phyloP scores from a whole-genome alignment of 169 alveolate genomes.

The Besnoitia besnoiti region DNA sequence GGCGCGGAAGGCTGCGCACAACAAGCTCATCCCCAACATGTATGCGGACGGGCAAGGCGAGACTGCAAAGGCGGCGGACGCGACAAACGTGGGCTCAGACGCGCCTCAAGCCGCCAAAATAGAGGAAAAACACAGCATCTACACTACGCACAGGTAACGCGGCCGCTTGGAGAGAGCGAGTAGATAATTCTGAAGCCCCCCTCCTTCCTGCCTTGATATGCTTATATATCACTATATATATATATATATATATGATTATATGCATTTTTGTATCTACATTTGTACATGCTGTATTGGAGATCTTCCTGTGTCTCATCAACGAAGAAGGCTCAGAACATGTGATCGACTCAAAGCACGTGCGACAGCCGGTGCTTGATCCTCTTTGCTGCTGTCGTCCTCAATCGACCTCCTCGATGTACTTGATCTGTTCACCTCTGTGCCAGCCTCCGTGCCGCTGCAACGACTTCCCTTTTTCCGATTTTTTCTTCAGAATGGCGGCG shows the following conservation, averaged over 20 bases:
- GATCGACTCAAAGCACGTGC: too few relatives aligned
- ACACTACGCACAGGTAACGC: not conserved
- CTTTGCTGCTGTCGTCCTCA: too few relatives aligned
- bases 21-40: not conserved
- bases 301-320: too few relatives aligned
- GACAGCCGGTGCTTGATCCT: too few relatives aligned
- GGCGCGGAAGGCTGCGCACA: slow-evolving; percentile 18
- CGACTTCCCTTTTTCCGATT: not conserved
- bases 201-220: not conserved
- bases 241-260: too few relatives aligned
- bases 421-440: too few relatives aligned
- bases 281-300: not conserved
- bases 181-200: too few relatives aligned
- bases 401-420: too few relatives aligned
- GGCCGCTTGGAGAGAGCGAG: not conserved
- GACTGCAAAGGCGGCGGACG: not conserved
- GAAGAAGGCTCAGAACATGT: too few relatives aligned
- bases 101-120: too few relatives aligned
- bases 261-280: not conserved
- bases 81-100: not conserved
- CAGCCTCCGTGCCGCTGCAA: not conserved
- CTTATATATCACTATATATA: too few relatives aligned
- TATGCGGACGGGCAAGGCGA: not conserved
- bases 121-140: not conserved
- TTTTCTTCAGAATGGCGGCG: slow-evolving; percentile 40